Conservation (phyloP, 352 stramenopile genomes). For the Halophytophthora batemanensis region DNA sequence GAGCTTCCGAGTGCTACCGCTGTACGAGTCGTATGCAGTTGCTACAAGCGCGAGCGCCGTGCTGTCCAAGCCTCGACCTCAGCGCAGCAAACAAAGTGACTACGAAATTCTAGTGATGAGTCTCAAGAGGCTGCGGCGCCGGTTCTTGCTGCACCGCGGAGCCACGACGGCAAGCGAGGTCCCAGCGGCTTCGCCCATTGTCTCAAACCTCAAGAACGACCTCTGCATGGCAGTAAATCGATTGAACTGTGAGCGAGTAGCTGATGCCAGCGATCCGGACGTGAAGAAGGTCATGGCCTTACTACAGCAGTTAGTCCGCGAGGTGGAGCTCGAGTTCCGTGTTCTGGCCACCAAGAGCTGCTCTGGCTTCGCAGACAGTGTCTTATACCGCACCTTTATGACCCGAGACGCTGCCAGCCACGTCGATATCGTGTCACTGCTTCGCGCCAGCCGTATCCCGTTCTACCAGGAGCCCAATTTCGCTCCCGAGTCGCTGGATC, state of each 20-base stretch:
- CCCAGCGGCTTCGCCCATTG: constrained; percentile 17
- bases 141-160: constrained; percentile 16
- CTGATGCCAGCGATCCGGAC: neutral
- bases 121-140: constrained; percentile 10
- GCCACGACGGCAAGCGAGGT: constrained; percentile 8
- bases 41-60: too few species aligned
- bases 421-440: constrained; percentile 34
- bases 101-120: constrained; percentile 5
- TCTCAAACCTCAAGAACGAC: constrained; percentile 15
- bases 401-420: neutral
- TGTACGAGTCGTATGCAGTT: too few species aligned
- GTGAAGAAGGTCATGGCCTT: constrained; percentile 13
- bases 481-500: neutral
- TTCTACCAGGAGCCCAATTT: constrained; percentile 58
- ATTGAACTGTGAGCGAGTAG: constrained; percentile 1
- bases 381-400: constrained; percentile 52
- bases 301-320: constrained; percentile 30
- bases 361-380: constrained; percentile 39
- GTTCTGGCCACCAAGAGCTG: constrained; percentile 43
- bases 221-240: constrained; percentile 16
- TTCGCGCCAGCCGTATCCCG: constrained; percentile 43
- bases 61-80: too few species aligned
- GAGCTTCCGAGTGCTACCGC: constrained; percentile 41
- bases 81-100: constrained; percentile 4
- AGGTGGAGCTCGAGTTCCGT: constrained; percentile 47